Percentiles rank a stretch among this genome's conserved stretches.
Conservation (phyloP, 176 grass and related monocot genomes). For the Pharus latifolius region DNA sequence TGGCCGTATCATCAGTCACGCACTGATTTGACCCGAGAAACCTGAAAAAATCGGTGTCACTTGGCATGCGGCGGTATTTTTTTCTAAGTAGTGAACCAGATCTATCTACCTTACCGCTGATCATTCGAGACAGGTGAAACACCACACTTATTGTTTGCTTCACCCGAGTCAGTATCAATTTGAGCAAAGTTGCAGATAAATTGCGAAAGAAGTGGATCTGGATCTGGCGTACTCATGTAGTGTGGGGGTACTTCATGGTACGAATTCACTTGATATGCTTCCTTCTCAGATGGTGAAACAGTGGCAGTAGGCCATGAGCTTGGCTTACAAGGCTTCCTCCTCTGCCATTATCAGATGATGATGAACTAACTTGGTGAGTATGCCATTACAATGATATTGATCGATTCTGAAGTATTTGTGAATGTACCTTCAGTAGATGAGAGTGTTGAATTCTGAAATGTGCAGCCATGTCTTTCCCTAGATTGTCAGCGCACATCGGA, state of each 20-base stretch:
- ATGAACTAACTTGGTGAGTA: not conserved
- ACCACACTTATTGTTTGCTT: not conserved
- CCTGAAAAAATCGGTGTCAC: not conserved
- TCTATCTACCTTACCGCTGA: conserved; percentile 28
- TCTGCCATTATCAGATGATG: conserved; percentile 30
- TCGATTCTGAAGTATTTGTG: not conserved
- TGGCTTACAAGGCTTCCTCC: conserved; percentile 55
- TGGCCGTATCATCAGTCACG: conserved; percentile 2
- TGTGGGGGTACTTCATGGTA: conserved; percentile 17
- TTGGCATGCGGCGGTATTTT: not conserved
- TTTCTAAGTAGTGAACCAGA: not conserved
- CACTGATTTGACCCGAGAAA: conserved; percentile 16
- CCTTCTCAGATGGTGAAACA: not conserved
- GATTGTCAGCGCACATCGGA: conserved; percentile 62
- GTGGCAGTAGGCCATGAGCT: conserved; percentile 28
- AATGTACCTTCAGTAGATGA: conserved; percentile 53
- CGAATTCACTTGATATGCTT: conserved; percentile 27
- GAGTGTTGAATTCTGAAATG: conserved; percentile 66
- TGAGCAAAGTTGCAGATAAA: conserved; percentile 39
- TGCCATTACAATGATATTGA: not conserved
- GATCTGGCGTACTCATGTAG: conserved; percentile 20
- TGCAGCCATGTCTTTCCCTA: conserved; percentile 61
- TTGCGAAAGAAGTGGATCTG: conserved; percentile 62
- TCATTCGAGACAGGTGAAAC: not conserved
- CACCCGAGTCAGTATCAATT: not conserved